Conservation (phyloP, 2,329 filamentous ascomycete genomes). For the Paecilomyces fulvus region DNA sequence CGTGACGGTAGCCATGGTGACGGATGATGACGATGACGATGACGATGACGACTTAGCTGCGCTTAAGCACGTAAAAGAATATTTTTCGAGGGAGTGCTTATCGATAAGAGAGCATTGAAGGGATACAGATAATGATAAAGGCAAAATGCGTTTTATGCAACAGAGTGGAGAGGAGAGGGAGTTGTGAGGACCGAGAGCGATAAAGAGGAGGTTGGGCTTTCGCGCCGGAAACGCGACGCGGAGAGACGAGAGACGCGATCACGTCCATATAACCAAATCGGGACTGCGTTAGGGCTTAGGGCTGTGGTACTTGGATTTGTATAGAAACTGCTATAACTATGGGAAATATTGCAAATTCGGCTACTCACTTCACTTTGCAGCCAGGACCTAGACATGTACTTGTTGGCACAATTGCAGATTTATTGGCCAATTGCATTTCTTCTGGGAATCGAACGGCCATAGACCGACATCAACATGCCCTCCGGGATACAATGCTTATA, state of each 20-base stretch:
- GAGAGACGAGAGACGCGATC: slow-evolving; percentile 13
- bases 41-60: not conserved
- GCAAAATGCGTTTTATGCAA: slow-evolving; percentile 3
- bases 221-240: slow-evolving; percentile 13
- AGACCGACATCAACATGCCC: not conserved
- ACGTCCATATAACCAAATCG: no score
- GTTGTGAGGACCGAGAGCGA: not conserved
- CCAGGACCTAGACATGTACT: no score
- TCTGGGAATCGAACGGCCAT: not conserved
- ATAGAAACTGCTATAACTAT: no score
- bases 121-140: slow-evolving; percentile 2
- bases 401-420: no score
- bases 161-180: slow-evolving; percentile 1
- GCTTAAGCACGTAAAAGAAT: not conserved
- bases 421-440: no score
- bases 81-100: slow-evolving; percentile 1
- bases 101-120: not conserved
- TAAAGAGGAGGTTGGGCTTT: slow-evolving; percentile 11
- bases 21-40: not conserved
- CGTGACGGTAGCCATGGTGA: slow-evolving; percentile 12
- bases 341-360: no score
- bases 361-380: no score
- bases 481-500: not conserved
- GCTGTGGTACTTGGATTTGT: no score
- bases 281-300: no score